These are phyloP conservation scores for Lasiodiplodia citricola DNA, from an alignment of 2,329 filamentous ascomycete genomes.

Conservation along the genomic window DNA sequence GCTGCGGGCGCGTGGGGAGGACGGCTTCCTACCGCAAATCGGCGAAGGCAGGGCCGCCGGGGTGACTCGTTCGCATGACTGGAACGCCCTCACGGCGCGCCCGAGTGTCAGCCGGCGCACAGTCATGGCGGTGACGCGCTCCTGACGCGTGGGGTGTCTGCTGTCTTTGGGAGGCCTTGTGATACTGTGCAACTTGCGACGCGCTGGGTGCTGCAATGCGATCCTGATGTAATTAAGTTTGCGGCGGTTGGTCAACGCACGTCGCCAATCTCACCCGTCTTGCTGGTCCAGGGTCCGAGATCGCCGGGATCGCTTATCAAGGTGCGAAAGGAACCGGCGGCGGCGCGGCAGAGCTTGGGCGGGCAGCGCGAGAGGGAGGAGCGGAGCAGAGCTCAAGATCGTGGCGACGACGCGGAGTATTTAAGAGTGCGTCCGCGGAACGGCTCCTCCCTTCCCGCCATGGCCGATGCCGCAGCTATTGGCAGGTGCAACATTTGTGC, in stretches of 20 bases:
- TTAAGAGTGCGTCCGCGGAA: slow-evolving; percentile 9
- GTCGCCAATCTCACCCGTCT: slow-evolving; percentile 16
- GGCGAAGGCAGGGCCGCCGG: slow-evolving; percentile 5
- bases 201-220: slow-evolving; percentile 2
- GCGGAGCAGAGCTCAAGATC: neutral
- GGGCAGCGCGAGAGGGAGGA: neutral
- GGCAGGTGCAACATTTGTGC: slow-evolving; percentile 5
- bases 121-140: slow-evolving; percentile 1
- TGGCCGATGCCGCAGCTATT: slow-evolving; percentile 23
- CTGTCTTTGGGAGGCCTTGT: slow-evolving; percentile 2
- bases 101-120: slow-evolving; percentile 16
- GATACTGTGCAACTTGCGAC: slow-evolving; percentile 20
- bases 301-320: slow-evolving; percentile 15
- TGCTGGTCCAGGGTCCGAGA: slow-evolving; percentile 5
- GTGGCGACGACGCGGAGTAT: slow-evolving; percentile 7
- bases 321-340: neutral
- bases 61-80: slow-evolving; percentile 21
- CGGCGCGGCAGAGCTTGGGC: neutral
- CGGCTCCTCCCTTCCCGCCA: slow-evolving; percentile 1
- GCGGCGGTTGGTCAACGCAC: slow-evolving; percentile 13
- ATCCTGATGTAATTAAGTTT: slow-evolving; percentile 15
- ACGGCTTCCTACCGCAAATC: slow-evolving; percentile 8
- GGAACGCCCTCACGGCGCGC: neutral
- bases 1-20: slow-evolving; percentile 1
- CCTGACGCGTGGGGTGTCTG: slow-evolving; percentile 7